phyloP scores from a whole-genome alignment of 441 rosid species.

The Metrosideros polymorpha region DNA sequence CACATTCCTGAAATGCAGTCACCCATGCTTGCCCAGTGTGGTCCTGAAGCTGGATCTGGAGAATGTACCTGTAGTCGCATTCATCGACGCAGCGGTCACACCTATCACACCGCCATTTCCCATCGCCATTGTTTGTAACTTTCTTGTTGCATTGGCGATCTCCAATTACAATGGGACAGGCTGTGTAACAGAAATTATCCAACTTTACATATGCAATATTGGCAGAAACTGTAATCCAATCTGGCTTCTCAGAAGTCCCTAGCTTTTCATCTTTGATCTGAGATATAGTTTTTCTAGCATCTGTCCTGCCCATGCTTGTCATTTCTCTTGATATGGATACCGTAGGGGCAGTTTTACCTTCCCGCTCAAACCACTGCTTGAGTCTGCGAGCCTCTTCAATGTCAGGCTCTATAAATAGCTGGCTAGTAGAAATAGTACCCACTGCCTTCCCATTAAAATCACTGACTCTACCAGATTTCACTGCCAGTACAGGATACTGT shows the following conservation, averaged over 20 bases:
- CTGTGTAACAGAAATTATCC: conserved; percentile 91
- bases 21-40: conserved; percentile 86
- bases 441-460: conserved; percentile 81
- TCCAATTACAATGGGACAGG: conserved; percentile 72
- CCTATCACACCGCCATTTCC: conserved; percentile 80
- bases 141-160: conserved; percentile 83
- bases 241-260: conserved; percentile 91
- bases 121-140: conserved; percentile 85
- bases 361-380: conserved; percentile 70
- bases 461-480: conserved; percentile 62
- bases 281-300: conserved; percentile 52
- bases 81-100: conserved; percentile 66
- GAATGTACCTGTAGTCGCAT: conserved; percentile 75
- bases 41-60: conserved; percentile 89
- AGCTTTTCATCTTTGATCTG: conserved; percentile 87
- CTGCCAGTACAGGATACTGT: conserved; percentile 59
- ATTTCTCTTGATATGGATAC: conserved; percentile 71
- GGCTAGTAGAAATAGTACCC: conserved; percentile 70
- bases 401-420: conserved; percentile 67
- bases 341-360: conserved; percentile 49
- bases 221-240: conserved; percentile 73
- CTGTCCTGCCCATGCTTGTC: conserved; percentile 35
- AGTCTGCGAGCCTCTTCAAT: conserved; percentile 53
- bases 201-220: conserved; percentile 51
- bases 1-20: conserved; percentile 84